Evolutionary conservation across 345 rosid genomes (phyloP).

Genomic region (Euphorbia tirucalli): DNA sequence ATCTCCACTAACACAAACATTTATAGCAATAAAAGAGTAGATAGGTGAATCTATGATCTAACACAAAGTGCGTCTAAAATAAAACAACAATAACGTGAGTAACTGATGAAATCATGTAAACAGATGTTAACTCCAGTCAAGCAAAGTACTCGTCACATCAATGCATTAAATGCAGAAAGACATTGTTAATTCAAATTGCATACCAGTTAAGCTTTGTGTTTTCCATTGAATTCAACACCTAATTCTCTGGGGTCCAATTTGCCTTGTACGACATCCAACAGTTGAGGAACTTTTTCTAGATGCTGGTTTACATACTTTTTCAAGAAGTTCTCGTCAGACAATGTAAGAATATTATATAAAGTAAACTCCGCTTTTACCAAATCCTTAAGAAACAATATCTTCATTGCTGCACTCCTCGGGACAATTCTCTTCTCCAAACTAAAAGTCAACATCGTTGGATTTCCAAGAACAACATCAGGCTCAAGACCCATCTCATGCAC

Average conservation of each 20-base stretch:
- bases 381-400: neutral
- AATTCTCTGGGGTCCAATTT: neutral
- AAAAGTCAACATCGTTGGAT: neutral
- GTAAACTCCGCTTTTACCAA: neutral
- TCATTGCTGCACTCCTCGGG: neutral
- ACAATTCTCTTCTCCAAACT: conserved; percentile 5
- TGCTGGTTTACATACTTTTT: neutral
- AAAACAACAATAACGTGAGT: too few species aligned
- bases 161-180: too few species aligned
- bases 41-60: too few species aligned
- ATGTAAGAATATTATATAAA: neutral
- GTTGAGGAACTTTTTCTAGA: neutral
- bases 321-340: neutral
- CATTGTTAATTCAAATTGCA: neutral
- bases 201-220: neutral
- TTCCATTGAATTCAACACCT: neutral
- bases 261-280: neutral
- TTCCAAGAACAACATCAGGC: neutral
- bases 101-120: too few species aligned
- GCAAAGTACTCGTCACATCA: too few species aligned
- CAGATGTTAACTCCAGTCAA: too few species aligned
- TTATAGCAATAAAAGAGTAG: too few species aligned
- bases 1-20: too few species aligned
- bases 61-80: too few species aligned
- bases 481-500: neutral